Evolutionary conservation across 768 basidiomycete species (phyloP), one percentile per base, ranked within the genome.

Genomic region (Myochromella boudieri): DNA sequence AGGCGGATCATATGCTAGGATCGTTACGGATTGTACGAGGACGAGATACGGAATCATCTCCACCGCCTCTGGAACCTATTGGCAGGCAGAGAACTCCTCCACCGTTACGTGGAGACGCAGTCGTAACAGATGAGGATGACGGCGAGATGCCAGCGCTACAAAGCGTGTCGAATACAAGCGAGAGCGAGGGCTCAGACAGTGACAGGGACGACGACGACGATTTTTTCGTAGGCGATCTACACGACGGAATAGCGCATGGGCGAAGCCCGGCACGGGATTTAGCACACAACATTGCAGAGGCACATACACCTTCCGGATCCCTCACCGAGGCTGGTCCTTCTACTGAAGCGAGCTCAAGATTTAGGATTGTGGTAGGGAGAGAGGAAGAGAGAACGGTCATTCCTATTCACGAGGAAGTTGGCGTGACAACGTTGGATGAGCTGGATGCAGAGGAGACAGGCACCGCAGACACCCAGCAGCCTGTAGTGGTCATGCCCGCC

Each of bases 81-180:
- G 26, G 12, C 4, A 32, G 48, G 12, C 20, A 14, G 29, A 51
- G 49, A 15, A 50, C 46, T 11, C 41, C 41, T 6, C 34, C 39
- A 21, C 42, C 46, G 24, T 39, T 51, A 27, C 33, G 42, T 2
- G 41, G 38, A 11, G 29, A 22, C n/a, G 20, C 4, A 27, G 26
- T 20, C 20, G 49, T 40, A 2, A 52, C 54, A 26, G 53, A 57
- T 18, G 54, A 59, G 21, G 61, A 48, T 31, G 53, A 58, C 22
- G 57, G 54, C 28, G 64, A 66, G 48, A 80, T 71, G 64, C 75
- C 64, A 28, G 63, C 29, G 32, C 64, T 66, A 44, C 68, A 63
- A 41, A 62, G 55, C 40, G 63, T 70, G 6, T 71, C 68, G 25
- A 64, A 63, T 24, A 64, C 59, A 24, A 70, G 67, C 34, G 69